A percentile compares a stretch with the other conserved stretches of the same genome.
phyloP scores from a whole-genome alignment of 345 rosid genomes.

The Citrus medica region DNA sequence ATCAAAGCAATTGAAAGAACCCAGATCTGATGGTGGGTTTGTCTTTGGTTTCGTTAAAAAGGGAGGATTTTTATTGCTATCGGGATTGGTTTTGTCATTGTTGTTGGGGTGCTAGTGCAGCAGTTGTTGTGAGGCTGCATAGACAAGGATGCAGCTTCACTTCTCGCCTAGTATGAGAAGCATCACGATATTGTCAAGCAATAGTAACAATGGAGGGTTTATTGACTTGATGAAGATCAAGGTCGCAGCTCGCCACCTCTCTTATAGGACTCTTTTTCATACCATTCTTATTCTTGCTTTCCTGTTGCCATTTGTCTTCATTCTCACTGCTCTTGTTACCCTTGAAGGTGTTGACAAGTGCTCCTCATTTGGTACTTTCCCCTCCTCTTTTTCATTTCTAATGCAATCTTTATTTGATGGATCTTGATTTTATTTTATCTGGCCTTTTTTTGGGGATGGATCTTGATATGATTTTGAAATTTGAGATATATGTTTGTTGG shows the following conservation, averaged over 20 bases:
- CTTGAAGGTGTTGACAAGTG: conserved; percentile 99
- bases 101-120: conserved; percentile 4
- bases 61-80: conserved; percentile 20
- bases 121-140: conserved; percentile 61
- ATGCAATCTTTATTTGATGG: conserved; percentile 4
- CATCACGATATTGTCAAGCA: conserved; percentile 65
- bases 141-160: conserved; percentile 98
- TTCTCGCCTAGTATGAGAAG: conserved; percentile 99
- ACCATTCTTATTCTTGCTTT: conserved; percentile 95
- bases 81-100: neutral
- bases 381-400: neutral
- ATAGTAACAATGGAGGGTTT: conserved; percentile 88
- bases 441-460: neutral
- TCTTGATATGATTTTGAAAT: neutral
- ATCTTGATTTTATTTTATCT: conserved; percentile 21
- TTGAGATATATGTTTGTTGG: neutral
- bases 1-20: conserved; percentile 23
- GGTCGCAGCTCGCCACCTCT: conserved; percentile 99
- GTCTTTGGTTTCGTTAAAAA: conserved; percentile 33
- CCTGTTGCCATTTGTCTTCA: conserved; percentile 97
- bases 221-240: conserved; percentile 99
- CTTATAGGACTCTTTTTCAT: conserved; percentile 93
- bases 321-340: conserved; percentile 96
- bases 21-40: conserved; percentile 82
- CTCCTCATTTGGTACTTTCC: conserved; percentile 83